Evolutionary conservation across 2,329 filamentous ascomycete genomes (phyloP).

Genomic region (Chalaropsis thielavioides): DNA sequence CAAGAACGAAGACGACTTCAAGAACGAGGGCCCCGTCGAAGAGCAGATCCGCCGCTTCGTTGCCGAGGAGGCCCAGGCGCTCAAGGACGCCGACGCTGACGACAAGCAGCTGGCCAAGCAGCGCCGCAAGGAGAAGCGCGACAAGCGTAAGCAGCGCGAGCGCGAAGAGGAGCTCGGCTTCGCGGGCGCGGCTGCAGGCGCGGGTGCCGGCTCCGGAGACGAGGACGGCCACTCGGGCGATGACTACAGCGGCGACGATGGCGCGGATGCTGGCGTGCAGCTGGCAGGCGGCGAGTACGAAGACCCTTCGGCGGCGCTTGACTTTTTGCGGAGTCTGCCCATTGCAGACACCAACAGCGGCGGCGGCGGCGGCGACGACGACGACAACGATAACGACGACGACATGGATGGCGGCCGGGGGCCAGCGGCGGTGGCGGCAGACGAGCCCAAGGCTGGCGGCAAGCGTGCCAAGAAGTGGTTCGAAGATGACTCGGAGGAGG

Average conservation of each 20-base stretch:
- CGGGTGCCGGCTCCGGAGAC: constrained; percentile 21
- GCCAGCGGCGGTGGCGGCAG: constrained; percentile 28
- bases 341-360: constrained; percentile 27
- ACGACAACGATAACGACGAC: constrained; percentile 25
- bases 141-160: constrained; percentile 54
- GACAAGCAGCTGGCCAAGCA: constrained; percentile 72
- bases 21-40: constrained; percentile 57
- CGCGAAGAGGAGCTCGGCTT: constrained; percentile 30
- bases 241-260: not conserved
- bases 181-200: constrained; percentile 18
- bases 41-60: constrained; percentile 66
- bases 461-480: constrained; percentile 75
- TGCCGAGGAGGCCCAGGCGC: constrained; percentile 55
- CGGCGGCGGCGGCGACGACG: constrained; percentile 24
- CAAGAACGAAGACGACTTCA: constrained; percentile 71
- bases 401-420: constrained; percentile 27
- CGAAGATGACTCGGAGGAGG: constrained; percentile 39
- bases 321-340: constrained; percentile 43
- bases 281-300: constrained; percentile 29
- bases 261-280: constrained; percentile 19
- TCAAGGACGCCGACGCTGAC: constrained; percentile 58
- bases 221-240: constrained; percentile 13
- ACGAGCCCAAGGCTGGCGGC: constrained; percentile 2
- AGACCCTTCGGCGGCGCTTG: constrained; percentile 40
- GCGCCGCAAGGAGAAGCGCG: constrained; percentile 61